Evolutionary conservation across 2,329 filamentous ascomycete species (phyloP).

Genomic region (Fusarium cicatricum): DNA sequence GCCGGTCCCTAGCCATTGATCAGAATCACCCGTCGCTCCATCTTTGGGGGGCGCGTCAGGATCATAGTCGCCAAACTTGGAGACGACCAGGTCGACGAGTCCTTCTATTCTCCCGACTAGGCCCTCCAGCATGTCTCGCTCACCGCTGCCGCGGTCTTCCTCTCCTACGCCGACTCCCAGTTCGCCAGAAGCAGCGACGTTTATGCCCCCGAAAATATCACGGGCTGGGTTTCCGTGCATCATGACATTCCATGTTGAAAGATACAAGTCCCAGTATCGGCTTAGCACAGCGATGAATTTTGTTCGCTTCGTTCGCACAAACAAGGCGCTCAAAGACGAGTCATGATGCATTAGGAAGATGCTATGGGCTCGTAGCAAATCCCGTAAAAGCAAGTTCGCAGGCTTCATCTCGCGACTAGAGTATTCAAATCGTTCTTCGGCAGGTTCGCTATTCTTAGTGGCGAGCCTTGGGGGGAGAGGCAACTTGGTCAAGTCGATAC

Average conservation of each 20-base stretch:
- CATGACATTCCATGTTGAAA: slow-evolving; percentile 85
- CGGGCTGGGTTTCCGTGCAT: slow-evolving; percentile 88
- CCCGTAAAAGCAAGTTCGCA: slow-evolving; percentile 76
- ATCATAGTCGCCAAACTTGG: slow-evolving; percentile 74
- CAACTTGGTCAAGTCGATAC: slow-evolving; percentile 78
- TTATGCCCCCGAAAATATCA: slow-evolving; percentile 82
- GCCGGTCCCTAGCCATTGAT: slow-evolving; percentile 77
- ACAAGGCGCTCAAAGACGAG: slow-evolving; percentile 74
- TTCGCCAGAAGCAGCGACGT: slow-evolving; percentile 88
- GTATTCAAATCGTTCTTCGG: slow-evolving; percentile 71
- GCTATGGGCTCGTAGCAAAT: slow-evolving; percentile 83
- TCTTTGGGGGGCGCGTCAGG: slow-evolving; percentile 36
- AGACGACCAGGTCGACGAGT: slow-evolving; percentile 86
- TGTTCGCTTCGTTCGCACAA: slow-evolving; percentile 66
- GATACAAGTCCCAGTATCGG: slow-evolving; percentile 79
- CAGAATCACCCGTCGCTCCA: slow-evolving; percentile 34
- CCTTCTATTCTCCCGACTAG: slow-evolving; percentile 82
- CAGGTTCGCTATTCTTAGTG: slow-evolving; percentile 51
- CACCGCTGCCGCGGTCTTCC: slow-evolving; percentile 92
- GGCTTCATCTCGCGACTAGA: slow-evolving; percentile 92
- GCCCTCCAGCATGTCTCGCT: slow-evolving; percentile 93
- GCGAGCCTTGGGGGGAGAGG: slow-evolving; percentile 66
- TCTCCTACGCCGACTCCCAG: slow-evolving; percentile 94
- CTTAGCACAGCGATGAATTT: slow-evolving; percentile 78
- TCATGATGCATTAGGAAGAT: slow-evolving; percentile 91